phyloP scores from a whole-genome alignment of 2,329 filamentous ascomycete species.

The Didymella segeticola region DNA sequence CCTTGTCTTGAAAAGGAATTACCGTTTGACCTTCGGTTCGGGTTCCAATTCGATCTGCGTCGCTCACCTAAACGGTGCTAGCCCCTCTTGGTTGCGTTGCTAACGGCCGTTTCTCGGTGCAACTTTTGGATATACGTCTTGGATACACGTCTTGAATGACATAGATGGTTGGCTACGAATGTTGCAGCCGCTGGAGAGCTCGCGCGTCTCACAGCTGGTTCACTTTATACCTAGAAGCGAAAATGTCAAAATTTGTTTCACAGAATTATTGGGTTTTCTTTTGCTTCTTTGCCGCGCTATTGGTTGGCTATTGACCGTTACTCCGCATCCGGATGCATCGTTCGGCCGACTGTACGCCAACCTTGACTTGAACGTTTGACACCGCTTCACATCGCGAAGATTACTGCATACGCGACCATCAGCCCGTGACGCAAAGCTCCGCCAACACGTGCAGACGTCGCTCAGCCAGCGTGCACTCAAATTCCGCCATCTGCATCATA shows the following conservation, averaged over 20 bases:
- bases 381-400: not conserved
- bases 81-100: conserved; percentile 12
- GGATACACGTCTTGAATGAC: conserved; percentile 18
- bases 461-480: not conserved
- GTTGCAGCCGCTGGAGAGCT: conserved; percentile 12
- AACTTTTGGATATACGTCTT: conserved; percentile 7
- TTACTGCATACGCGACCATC: not conserved
- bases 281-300: not conserved
- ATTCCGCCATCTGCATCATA: not conserved
- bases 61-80: conserved; percentile 16
- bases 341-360: not conserved
- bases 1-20: conserved; percentile 8
- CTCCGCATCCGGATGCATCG: not conserved
- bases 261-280: not conserved
- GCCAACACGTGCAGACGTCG: not conserved
- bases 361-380: not conserved
- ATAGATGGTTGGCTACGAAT: conserved; percentile 25
- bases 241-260: conserved; percentile 11
- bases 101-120: conserved; percentile 26
- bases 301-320: conserved; percentile 5
- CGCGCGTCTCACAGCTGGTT: conserved; percentile 15
- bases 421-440: not conserved
- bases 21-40: conserved; percentile 8
- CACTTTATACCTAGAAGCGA: conserved; percentile 17
- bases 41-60: conserved; percentile 2